Percentiles rank a stretch among this genome's conserved stretches.
Conservation (phyloP, 495 filamentous ascomycete genomes). For the Tuber calosporum region DNA sequence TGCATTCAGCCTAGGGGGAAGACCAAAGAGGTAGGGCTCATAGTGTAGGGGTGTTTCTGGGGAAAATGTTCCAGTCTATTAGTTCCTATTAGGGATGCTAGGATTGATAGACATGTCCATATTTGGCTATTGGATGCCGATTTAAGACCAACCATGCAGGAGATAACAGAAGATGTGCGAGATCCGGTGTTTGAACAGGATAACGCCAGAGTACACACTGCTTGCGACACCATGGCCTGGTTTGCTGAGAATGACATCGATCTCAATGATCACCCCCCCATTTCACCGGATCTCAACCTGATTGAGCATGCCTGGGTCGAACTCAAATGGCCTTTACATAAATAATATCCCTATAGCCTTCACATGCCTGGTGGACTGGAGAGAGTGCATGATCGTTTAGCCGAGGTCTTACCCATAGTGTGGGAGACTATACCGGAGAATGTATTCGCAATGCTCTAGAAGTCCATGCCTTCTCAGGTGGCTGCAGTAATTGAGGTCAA, state of each 20-base stretch:
- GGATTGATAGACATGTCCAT: conserved; percentile 6
- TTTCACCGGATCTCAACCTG: conserved; percentile 41
- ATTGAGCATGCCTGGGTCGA: conserved; percentile 41
- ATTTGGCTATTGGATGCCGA: not conserved
- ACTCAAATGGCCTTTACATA: conserved; percentile 23
- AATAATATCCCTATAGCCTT: conserved; percentile 13
- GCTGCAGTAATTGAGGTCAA: not conserved
- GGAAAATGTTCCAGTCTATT: conserved; percentile 11
- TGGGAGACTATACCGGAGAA: conserved; percentile 6
- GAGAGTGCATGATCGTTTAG: not conserved
- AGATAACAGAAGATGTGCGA: not conserved
- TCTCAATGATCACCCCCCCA: conserved; percentile 36
- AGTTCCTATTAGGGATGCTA: conserved; percentile 12
- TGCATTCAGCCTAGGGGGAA: conserved; percentile 20
- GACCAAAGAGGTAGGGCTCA: conserved; percentile 3
- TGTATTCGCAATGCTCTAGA: conserved; percentile 3
- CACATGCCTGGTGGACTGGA: conserved; percentile 7
- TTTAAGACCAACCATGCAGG: not conserved
- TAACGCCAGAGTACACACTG: conserved; percentile 34
- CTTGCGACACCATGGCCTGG: conserved; percentile 17
- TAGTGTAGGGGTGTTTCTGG: conserved; percentile 4
- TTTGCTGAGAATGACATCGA: conserved; percentile 27
- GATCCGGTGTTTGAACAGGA: conserved; percentile 30
- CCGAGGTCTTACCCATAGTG: not conserved
- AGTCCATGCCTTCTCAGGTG: conserved; percentile 1